These are phyloP conservation scores for Arthroderma uncinatum DNA, from an alignment of 2,329 filamentous ascomycete genomes.

Conservation along the genomic window DNA sequence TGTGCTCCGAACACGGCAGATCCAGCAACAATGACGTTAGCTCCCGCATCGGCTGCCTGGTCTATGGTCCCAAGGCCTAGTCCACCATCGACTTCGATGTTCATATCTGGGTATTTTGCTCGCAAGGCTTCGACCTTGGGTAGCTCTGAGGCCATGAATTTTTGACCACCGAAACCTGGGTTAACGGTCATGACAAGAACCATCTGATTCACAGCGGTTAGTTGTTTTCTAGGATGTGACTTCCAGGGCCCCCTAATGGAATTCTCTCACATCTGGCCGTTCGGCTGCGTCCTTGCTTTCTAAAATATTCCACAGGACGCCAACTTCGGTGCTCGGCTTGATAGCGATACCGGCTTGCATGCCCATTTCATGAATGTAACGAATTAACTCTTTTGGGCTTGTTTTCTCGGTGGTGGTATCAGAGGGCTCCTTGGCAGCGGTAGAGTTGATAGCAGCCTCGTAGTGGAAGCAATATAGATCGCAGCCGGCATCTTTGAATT, in stretches of 20 bases:
- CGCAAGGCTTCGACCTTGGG: slow-evolving; percentile 84
- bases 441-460: slow-evolving; percentile 69
- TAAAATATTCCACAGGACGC: slow-evolving; percentile 84
- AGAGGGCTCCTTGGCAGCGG: slow-evolving; percentile 69
- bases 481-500: slow-evolving; percentile 87
- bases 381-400: slow-evolving; percentile 71
- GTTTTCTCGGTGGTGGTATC: slow-evolving; percentile 57
- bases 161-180: slow-evolving; percentile 93
- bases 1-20: slow-evolving; percentile 90
- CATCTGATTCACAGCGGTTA: slow-evolving; percentile 55
- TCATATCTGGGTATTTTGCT: slow-evolving; percentile 73
- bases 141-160: slow-evolving; percentile 93
- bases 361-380: slow-evolving; percentile 78
- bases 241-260: not conserved
- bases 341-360: slow-evolving; percentile 90
- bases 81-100: slow-evolving; percentile 96
- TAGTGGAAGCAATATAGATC: slow-evolving; percentile 99
- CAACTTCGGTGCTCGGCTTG: slow-evolving; percentile 81
- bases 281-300: slow-evolving; percentile 62
- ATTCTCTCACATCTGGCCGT: slow-evolving; percentile 66
- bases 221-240: not conserved
- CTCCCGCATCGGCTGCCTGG: slow-evolving; percentile 85
- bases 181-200: slow-evolving; percentile 97
- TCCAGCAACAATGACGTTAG: slow-evolving; percentile 95
- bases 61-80: slow-evolving; percentile 81